These are phyloP conservation scores for Xerophyta viscosa DNA, from an alignment of 106 monocot genomes.

Conservation along the genomic window DNA sequence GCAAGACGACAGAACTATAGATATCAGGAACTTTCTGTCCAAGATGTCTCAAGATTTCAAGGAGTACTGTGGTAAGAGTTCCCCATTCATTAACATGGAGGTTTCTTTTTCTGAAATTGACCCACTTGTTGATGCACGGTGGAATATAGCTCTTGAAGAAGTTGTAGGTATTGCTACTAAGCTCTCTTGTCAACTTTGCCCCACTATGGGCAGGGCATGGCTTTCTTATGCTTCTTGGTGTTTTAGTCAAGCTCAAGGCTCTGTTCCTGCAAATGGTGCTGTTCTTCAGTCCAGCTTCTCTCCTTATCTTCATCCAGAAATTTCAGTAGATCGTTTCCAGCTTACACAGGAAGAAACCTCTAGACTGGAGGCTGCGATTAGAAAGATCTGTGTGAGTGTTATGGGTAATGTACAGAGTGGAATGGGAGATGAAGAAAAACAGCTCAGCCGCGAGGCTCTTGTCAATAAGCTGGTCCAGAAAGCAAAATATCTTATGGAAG, in stretches of 20 bases:
- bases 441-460: constrained; percentile 13
- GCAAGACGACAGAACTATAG: constrained; percentile 23
- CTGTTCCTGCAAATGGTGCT: constrained; percentile 24
- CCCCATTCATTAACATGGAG: constrained; percentile 4
- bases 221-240: constrained; percentile 99
- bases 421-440: constrained; percentile 10
- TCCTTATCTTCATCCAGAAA: constrained; percentile 52
- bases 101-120: constrained; percentile 6
- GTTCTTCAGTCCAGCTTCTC: constrained; percentile 44
- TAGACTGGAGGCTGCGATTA: constrained; percentile 41
- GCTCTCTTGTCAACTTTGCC: constrained; percentile 54
- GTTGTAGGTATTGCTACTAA: constrained; percentile 58
- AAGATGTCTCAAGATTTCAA: constrained; percentile 51
- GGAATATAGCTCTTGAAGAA: constrained; percentile 47
- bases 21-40: constrained; percentile 38
- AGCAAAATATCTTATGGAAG: constrained; percentile 54
- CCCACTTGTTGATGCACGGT: constrained; percentile 20
- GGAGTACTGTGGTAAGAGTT: constrained; percentile 14
- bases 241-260: constrained; percentile 62
- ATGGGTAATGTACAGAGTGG: constrained; percentile 6
- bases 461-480: constrained; percentile 46
- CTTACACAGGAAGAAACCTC: constrained; percentile 69
- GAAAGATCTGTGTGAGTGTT: constrained; percentile 24
- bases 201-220: constrained; percentile 81
- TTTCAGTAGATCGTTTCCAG: constrained; percentile 40